Conservation (phyloP, 805 yeast genomes). For the Kodamaea laetipori region DNA sequence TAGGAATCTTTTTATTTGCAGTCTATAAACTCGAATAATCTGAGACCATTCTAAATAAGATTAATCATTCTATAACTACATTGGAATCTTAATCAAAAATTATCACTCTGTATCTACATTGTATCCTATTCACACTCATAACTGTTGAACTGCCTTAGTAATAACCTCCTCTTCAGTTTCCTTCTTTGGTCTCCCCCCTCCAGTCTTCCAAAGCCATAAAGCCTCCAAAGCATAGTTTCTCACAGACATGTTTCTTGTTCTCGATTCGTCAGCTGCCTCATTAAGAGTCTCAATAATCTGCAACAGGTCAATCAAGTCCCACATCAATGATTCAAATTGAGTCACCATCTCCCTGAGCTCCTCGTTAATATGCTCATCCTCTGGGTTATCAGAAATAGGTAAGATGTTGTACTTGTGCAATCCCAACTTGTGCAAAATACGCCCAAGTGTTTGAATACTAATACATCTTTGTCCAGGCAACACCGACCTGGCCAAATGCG, state of each 20-base stretch:
- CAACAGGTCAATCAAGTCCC: conserved; percentile 70
- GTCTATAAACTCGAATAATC: no score
- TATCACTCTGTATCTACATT: no score
- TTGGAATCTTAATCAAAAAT: no score
- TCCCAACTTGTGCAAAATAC: conserved; percentile 81
- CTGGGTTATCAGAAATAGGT: conserved; percentile 45
- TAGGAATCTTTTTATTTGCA: no score
- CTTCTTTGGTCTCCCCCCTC: conserved; percentile 41
- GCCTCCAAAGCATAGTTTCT: conserved; percentile 86
- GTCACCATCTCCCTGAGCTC: conserved; percentile 24
- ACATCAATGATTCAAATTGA: conserved; percentile 56
- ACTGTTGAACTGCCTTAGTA: conserved; percentile 19
- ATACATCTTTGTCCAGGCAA: conserved; percentile 84
- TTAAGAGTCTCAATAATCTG: conserved; percentile 65
- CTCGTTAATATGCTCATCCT: conserved; percentile 39
- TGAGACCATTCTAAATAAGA: no score
- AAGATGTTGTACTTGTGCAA: conserved; percentile 55
- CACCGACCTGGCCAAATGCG: conserved; percentile 75
- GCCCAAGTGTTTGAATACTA: conserved; percentile 83
- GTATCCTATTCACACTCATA: neutral
- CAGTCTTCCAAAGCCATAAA: conserved; percentile 80
- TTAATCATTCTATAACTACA: no score
- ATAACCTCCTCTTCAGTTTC: conserved; percentile 31
- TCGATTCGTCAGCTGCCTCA: conserved; percentile 66
- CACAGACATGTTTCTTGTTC: conserved; percentile 68